phyloP scores from a whole-genome alignment of 164 flowering plant species.

The Cinnamomum micranthum region DNA sequence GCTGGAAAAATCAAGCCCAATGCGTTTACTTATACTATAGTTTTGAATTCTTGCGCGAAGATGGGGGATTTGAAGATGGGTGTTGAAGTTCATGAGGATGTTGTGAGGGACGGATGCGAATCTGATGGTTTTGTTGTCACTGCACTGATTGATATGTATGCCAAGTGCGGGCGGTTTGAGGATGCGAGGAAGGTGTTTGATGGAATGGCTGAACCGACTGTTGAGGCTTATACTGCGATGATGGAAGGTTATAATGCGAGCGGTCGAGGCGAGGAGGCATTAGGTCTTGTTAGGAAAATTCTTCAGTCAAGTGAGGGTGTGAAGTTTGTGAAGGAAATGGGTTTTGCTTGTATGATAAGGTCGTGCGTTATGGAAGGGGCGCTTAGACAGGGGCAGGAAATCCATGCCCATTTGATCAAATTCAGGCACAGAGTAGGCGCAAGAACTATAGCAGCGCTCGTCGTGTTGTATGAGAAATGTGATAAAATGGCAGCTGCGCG shows the following conservation, averaged over 20 bases:
- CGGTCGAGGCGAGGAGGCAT: constrained; percentile 14
- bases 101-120: constrained; percentile 6
- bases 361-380: constrained; percentile 18
- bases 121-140: constrained; percentile 16
- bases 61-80: constrained; percentile 12
- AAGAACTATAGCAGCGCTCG: constrained; percentile 9
- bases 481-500: constrained; percentile 20
- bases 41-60: constrained; percentile 18
- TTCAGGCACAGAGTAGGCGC: constrained; percentile 15
- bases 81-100: constrained; percentile 13
- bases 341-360: constrained; percentile 22
- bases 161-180: constrained; percentile 21
- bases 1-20: constrained; percentile 9
- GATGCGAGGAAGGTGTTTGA: constrained; percentile 24
- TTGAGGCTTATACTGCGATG: constrained; percentile 26
- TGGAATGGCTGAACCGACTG: constrained; percentile 11
- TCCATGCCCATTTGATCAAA: constrained; percentile 29
- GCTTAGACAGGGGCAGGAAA: constrained; percentile 27
- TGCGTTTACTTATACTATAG: constrained; percentile 16
- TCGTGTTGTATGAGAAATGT: constrained; percentile 19
- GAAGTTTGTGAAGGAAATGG: constrained; percentile 19
- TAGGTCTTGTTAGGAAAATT: constrained; percentile 16
- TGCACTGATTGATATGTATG: constrained; percentile 29
- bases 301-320: constrained; percentile 11
- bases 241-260: constrained; percentile 27